phyloP scores from a whole-genome alignment of 129 eudicot genomes.

The Centaurea solstitialis region DNA sequence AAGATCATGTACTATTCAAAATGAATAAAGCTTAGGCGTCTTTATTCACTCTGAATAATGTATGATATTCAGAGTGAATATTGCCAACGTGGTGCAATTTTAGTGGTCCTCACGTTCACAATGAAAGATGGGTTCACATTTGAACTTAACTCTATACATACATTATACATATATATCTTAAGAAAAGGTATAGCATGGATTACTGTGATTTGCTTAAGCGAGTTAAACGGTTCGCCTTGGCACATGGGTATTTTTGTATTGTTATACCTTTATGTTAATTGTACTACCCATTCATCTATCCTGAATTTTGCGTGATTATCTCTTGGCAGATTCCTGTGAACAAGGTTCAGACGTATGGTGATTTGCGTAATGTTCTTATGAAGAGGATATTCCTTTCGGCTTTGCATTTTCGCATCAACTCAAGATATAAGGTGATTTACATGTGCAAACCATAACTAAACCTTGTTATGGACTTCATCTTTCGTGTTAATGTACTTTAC shows the following conservation, averaged over 20 bases:
- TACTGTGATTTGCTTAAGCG: background rate
- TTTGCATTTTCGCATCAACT: constrained; percentile 93
- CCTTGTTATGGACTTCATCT: background rate
- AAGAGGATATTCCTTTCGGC: constrained; percentile 98
- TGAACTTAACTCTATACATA: too few species aligned
- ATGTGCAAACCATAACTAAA: background rate
- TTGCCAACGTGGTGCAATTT: too few species aligned
- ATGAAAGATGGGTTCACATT: too few species aligned
- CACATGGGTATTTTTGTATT: constrained; percentile 1
- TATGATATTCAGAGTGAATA: too few species aligned
- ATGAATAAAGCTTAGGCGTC: too few species aligned
- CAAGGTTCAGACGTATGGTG: constrained; percentile 84
- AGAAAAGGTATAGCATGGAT: background rate
- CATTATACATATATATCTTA: too few species aligned
- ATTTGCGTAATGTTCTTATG: constrained; percentile 93
- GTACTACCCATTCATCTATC: background rate
- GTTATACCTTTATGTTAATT: background rate
- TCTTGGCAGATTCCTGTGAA: constrained; percentile 79
- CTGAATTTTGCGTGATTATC: constrained; percentile 7
- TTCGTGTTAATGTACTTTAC: background rate
- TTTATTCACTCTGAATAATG: too few species aligned
- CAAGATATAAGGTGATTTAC: constrained; percentile 85
- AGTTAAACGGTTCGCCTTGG: background rate
- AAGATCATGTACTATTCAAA: too few species aligned
- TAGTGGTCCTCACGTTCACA: too few species aligned